phyloP scores from a whole-genome alignment of 1,284 basidiomycete genomes.

The Dichomitus squalens region DNA sequence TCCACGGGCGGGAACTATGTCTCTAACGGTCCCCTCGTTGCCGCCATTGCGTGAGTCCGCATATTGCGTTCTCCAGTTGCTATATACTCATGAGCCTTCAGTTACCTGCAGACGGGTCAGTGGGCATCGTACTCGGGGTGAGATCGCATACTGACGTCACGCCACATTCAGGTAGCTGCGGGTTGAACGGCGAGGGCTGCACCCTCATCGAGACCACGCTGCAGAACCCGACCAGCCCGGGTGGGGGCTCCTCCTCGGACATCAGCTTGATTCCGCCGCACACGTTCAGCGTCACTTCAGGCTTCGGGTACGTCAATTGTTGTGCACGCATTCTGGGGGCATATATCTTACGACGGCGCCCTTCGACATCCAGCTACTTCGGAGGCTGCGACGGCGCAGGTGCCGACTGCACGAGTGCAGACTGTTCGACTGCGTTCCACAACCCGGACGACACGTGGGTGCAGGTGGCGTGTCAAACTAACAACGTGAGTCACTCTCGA shows the following conservation, averaged over 20 bases:
- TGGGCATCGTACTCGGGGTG: not conserved
- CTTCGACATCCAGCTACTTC: slow-evolving; percentile 25
- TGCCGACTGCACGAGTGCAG: slow-evolving; percentile 19
- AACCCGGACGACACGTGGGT: slow-evolving; percentile 40
- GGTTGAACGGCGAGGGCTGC: slow-evolving; percentile 46
- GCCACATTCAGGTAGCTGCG: slow-evolving; percentile 33
- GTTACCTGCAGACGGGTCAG: slow-evolving; percentile 36
- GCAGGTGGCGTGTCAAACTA: slow-evolving; percentile 40
- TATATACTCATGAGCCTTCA: slow-evolving; percentile 2
- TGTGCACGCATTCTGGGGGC: too few relatives aligned
- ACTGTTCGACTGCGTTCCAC: slow-evolving; percentile 43
- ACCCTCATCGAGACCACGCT: slow-evolving; percentile 46
- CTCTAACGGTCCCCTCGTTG: slow-evolving; percentile 29
- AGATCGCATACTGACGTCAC: not conserved
- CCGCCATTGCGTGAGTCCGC: slow-evolving; percentile 38
- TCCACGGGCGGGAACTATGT: slow-evolving; percentile 39
- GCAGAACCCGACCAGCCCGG: slow-evolving; percentile 39
- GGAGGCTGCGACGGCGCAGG: slow-evolving; percentile 37
- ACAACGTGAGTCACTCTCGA: slow-evolving; percentile 24
- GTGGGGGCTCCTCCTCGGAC: slow-evolving; percentile 45
- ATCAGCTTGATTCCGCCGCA: slow-evolving; percentile 47
- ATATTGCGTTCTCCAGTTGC: too few relatives aligned
- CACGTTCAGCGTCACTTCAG: slow-evolving; percentile 35
- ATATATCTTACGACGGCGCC: too few relatives aligned
- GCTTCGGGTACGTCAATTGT: slow-evolving; percentile 28